Percentiles rank a stretch among this genome's conserved stretches.
phyloP scores from a whole-genome alignment of 768 basidiomycete species.

The Ramaria rubella region DNA sequence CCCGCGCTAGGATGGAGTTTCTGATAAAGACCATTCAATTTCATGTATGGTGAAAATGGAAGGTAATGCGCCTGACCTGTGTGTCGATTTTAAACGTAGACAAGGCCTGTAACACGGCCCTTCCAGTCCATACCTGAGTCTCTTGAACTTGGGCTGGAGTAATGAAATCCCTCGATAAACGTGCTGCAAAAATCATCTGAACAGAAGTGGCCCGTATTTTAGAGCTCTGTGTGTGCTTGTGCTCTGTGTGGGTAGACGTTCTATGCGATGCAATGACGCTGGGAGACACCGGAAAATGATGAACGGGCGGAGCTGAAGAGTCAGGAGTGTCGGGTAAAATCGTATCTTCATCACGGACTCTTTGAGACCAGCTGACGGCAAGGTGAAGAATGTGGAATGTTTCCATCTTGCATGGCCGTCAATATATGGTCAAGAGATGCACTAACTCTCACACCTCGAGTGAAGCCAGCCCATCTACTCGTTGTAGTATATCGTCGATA shows the following conservation, averaged over 20 bases:
- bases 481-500: constrained; percentile 46
- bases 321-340: constrained; percentile 24
- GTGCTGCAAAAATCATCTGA: constrained; percentile 79
- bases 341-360: constrained; percentile 14
- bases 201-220: constrained; percentile 68
- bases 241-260: neutral
- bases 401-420: constrained; percentile 57
- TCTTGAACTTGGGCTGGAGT: constrained; percentile 55
- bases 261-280: constrained; percentile 3
- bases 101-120: constrained; percentile 18
- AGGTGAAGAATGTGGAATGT: constrained; percentile 79
- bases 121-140: constrained; percentile 50
- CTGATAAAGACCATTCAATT: neutral
- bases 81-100: constrained; percentile 11
- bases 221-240: constrained; percentile 15
- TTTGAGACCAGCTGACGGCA: constrained; percentile 56
- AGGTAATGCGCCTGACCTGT: neutral
- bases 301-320: constrained; percentile 14
- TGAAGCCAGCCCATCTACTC: constrained; percentile 51
- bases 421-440: neutral
- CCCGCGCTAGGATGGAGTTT: neutral
- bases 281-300: constrained; percentile 5
- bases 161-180: constrained; percentile 67
- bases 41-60: neutral
- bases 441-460: constrained; percentile 48